Base-by-base conservation (phyloP, 768 basidiomycete species). In the Leccinum olivaceopallidum region DNA sequence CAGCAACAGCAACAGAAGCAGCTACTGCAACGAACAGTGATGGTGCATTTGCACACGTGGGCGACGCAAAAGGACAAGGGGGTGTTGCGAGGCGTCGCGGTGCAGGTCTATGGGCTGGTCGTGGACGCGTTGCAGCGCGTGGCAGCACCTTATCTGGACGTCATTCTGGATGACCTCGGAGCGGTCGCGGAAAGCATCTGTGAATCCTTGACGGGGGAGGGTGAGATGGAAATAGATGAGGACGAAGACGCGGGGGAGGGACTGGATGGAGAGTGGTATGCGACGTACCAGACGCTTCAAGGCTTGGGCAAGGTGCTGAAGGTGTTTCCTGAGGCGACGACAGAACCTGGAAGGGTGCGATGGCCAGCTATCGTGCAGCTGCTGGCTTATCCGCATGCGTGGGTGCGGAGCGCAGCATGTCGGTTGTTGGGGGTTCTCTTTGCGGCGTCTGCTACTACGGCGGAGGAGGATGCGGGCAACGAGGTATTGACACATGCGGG, bases 371-470 rank as follows among this genome's bases (percentile, higher is more conserved):
- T 97, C 47, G 77, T 84, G 24, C 66, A 77, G 0, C 87, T 90
- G 66, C 83, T 98, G 4, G 79, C 90, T 3, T 98, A 89, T 76
- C 95, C 95, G 5, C 97, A 99, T 72, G 85, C 92, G 5, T 98
- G 95, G 96, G 94, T 97, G 0, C 88, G 95, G 47, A 86, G 85
- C 6, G 89, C 88, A 1, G 81, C 94, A 2, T 88, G 88, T 60
- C 82, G 92, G 58, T 79, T 94, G 13, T 71, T 97, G 3, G 93
- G 93, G 18, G 67, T 81, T 22, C 76, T 94, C 5, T 94, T 90
- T 71, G 73, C 81, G 6, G 79, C 82, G 4, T 82, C 13, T 82
- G 83, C 34, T 73, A 79, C 53, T 10, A n/a, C 24, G 28, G 26
- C 0, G 24, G 32, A 9, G 8, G 22, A 3, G 36, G 55, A 24